Conservation (phyloP, 2,329 filamentous ascomycete species). For the Grosmannia clavigera region DNA sequence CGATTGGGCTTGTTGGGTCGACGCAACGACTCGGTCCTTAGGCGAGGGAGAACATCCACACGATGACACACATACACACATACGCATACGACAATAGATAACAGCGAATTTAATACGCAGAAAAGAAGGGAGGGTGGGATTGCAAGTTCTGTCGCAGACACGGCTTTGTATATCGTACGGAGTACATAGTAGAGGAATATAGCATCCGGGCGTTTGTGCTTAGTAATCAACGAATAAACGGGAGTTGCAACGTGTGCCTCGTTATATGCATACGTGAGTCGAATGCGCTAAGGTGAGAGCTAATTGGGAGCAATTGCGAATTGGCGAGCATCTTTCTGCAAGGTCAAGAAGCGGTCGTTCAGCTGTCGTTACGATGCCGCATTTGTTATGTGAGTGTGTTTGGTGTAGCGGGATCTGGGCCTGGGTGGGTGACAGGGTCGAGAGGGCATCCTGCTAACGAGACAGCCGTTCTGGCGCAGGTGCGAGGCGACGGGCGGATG, state of each 20-base stretch:
- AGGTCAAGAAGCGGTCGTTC: not conserved
- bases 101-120: not conserved
- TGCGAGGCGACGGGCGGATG: constrained; percentile 71
- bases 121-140: too few species aligned
- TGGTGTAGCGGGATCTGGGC: too few species aligned
- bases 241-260: not conserved
- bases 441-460: not conserved
- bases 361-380: constrained; percentile 30
- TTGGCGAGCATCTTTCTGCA: not conserved
- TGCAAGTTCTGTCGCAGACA: not conserved
- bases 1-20: constrained; percentile 50
- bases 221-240: too few species aligned
- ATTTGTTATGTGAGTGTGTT: constrained; percentile 36
- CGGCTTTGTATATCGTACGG: not conserved
- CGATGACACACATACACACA: not conserved
- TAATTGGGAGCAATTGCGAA: too few species aligned
- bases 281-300: not conserved
- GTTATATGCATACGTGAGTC: not conserved
- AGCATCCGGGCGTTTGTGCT: not conserved
- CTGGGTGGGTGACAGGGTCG: too few species aligned
- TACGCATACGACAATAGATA: not conserved
- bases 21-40: constrained; percentile 59
- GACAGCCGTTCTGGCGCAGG: constrained; percentile 47
- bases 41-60: not conserved
- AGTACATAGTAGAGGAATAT: not conserved